Percentiles rank a stretch among this genome's conserved stretches.
These are phyloP conservation scores for Stemphylium vesicarium DNA, from an alignment of 2,329 filamentous ascomycete genomes.

Conservation along the genomic window DNA sequence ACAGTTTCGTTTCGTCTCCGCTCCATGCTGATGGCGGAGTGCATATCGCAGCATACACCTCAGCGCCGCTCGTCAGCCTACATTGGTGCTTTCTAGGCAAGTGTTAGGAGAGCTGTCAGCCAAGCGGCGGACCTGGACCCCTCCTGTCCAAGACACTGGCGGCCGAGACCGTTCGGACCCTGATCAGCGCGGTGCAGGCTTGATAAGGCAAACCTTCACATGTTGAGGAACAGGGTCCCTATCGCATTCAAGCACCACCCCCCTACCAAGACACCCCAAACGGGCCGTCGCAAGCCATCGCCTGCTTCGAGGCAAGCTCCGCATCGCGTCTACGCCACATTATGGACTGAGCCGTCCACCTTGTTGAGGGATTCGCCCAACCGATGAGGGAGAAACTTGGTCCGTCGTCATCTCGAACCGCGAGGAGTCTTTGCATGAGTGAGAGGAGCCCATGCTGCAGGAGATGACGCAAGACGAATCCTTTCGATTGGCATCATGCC, in stretches of 20 bases:
- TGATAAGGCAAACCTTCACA: conserved; percentile 16
- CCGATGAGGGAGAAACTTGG: not conserved
- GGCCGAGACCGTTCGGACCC: conserved; percentile 20
- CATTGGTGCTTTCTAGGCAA: not conserved
- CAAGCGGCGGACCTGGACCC: conserved; percentile 19
- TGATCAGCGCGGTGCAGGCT: conserved; percentile 21
- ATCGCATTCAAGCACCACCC: conserved; percentile 12
- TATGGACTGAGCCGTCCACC: conserved; percentile 3
- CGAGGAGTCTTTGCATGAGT: not conserved
- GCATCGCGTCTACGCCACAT: conserved; percentile 15
- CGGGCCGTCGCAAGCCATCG: conserved; percentile 9
- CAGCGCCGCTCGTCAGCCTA: conserved; percentile 8
- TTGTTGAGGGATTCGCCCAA: conserved; percentile 10
- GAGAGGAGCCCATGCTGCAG: conserved; percentile 7
- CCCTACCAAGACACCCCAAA: conserved; percentile 15
- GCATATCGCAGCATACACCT: conserved; percentile 13
- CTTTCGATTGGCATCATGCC: not conserved
- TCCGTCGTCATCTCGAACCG: conserved; percentile 7
- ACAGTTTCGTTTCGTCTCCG: conserved; percentile 11
- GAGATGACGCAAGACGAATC: conserved; percentile 13
- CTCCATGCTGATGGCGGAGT: conserved; percentile 14
- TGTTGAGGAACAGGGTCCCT: conserved; percentile 19
- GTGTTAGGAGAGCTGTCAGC: not conserved
- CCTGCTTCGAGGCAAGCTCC: conserved; percentile 6
- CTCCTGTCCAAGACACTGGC: conserved; percentile 14